A percentile compares a stretch with the other conserved stretches of the same genome.
Conservation (phyloP, 805 yeast species). For the Saturnispora zaruensis region DNA sequence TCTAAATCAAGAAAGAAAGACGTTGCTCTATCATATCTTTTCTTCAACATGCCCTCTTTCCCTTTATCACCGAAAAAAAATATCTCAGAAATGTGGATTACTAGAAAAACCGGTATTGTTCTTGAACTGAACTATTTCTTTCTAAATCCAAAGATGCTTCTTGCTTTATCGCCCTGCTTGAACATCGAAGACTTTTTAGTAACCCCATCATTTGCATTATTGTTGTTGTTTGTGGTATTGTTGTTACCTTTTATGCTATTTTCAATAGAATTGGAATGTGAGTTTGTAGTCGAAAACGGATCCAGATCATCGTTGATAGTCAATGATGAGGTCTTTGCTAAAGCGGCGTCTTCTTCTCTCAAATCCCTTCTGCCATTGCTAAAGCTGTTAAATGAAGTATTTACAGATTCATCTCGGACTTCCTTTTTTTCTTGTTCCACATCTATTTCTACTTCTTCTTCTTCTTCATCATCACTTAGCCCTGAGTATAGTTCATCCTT, state of each 20-base stretch:
- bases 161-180: not conserved
- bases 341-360: not conserved
- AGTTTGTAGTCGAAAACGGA: not conserved
- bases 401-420: not conserved
- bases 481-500: constrained; percentile 25
- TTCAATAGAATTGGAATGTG: not conserved
- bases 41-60: not conserved
- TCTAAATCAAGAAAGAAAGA: not conserved
- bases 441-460: no score
- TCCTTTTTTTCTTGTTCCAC: not conserved
- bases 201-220: not conserved
- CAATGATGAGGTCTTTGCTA: not conserved
- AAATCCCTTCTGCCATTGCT: not conserved
- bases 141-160: not conserved
- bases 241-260: no score
- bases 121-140: not conserved
- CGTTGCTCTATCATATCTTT: not conserved
- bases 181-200: not conserved
- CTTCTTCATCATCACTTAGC: constrained; percentile 18
- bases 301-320: not conserved
- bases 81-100: not conserved
- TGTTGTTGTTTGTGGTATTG: not conserved
- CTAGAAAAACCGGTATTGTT: not conserved
- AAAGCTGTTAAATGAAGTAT: not conserved
- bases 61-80: not conserved